A percentile compares a stretch with the other conserved stretches of the same genome.
phyloP scores from a whole-genome alignment of 805 yeast genomes.

The Henningerozyma blattae region DNA sequence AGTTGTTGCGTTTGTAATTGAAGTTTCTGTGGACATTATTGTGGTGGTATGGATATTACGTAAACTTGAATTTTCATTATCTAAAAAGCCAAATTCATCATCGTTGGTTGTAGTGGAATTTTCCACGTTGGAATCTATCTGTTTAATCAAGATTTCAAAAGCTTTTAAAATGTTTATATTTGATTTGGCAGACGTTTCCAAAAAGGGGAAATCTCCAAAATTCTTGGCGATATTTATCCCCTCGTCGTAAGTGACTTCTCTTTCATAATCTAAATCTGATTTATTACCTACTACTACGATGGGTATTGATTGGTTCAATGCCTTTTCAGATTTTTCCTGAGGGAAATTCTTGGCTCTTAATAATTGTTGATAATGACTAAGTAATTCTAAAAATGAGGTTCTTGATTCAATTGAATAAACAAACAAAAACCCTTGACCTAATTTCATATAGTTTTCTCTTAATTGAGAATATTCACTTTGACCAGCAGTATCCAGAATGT shows the following conservation, averaged over 20 bases:
- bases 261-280: conserved; percentile 56
- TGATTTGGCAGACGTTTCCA: conserved; percentile 86
- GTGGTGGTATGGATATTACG: too few species aligned
- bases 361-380: conserved; percentile 65
- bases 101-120: not conserved
- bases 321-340: not conserved
- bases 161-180: conserved; percentile 79
- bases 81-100: too few species aligned
- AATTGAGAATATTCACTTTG: conserved; percentile 90
- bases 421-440: conserved; percentile 83
- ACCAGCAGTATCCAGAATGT: conserved; percentile 93
- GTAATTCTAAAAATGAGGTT: conserved; percentile 71
- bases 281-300: conserved; percentile 66
- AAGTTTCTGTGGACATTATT: too few species aligned
- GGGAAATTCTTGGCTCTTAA: conserved; percentile 54
- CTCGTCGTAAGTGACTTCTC: conserved; percentile 59
- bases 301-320: conserved; percentile 44
- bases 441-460: conserved; percentile 86
- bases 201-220: conserved; percentile 50
- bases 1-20: too few species aligned
- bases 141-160: not conserved
- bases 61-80: too few species aligned
- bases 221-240: conserved; percentile 48
- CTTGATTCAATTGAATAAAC: conserved; percentile 80
- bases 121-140: conserved; percentile 6